These are phyloP conservation scores for Cryptosporidium bovis DNA, from an alignment of 169 alveolate species.

Conservation along the genomic window DNA sequence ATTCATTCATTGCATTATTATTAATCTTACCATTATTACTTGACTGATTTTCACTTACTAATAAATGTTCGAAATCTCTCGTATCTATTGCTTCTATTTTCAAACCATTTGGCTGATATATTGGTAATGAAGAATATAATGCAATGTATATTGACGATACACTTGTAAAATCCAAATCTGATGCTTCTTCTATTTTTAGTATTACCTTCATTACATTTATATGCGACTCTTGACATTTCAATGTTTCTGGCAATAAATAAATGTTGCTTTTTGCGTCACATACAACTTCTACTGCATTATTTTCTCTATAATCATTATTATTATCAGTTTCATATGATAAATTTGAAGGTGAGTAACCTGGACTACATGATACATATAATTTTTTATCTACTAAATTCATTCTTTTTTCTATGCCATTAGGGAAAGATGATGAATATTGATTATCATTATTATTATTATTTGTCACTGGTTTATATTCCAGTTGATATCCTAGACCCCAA, in stretches of 20 bases:
- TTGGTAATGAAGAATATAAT: constrained; percentile 38
- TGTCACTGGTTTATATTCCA: constrained; percentile 10
- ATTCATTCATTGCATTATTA: not conserved
- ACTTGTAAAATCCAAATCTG: constrained; percentile 45
- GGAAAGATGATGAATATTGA: too few species aligned
- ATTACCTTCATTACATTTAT: constrained; percentile 44
- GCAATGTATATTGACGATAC: constrained; percentile 60
- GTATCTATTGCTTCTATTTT: constrained; percentile 47
- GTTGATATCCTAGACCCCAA: constrained; percentile 47
- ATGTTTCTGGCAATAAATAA: constrained; percentile 16
- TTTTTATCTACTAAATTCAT: not conserved
- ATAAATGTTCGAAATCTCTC: not conserved
- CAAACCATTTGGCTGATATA: constrained; percentile 51
- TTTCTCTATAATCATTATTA: too few species aligned
- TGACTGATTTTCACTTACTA: not conserved
- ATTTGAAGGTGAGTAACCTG: constrained; percentile 31
- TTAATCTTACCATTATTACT: not conserved
- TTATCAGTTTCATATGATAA: not conserved
- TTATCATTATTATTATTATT: not conserved
- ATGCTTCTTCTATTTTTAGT: constrained; percentile 19
- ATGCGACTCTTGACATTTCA: constrained; percentile 57
- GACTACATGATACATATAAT: constrained; percentile 20
- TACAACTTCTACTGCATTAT: not conserved
- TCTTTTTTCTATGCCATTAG: not conserved
- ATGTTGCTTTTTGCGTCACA: constrained; percentile 35